A percentile compares a stretch with the other conserved stretches of the same genome.
Evolutionary conservation across 2,329 filamentous ascomycete species (phyloP).

Genomic region (Colletotrichum paranaense): DNA sequence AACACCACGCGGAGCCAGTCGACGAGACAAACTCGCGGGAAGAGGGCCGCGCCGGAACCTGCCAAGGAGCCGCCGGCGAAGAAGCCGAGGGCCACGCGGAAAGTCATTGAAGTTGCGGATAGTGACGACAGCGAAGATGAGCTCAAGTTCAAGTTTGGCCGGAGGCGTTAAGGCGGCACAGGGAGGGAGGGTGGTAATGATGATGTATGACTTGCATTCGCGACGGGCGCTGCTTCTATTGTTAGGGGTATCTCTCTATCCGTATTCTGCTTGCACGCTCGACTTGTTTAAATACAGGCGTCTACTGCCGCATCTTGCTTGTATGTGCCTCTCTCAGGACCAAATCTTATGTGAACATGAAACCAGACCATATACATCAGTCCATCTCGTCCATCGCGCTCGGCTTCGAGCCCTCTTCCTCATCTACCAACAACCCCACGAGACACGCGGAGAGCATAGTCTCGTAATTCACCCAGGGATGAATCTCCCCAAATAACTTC

Average conservation of each 20-base stretch:
- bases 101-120: conserved; percentile 48
- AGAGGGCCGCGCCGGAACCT: conserved; percentile 47
- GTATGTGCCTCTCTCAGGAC: background rate
- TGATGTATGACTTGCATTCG: conserved; percentile 19
- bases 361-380: conserved; percentile 41
- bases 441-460: conserved; percentile 74
- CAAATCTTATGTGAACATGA: background rate
- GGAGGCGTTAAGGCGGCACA: conserved; percentile 51
- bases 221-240: conserved; percentile 35
- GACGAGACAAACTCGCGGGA: conserved; percentile 42
- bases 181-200: background rate
- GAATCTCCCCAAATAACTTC: conserved; percentile 73
- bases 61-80: conserved; percentile 45
- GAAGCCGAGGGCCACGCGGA: conserved; percentile 47
- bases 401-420: conserved; percentile 57
- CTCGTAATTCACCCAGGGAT: conserved; percentile 80
- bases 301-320: background rate
- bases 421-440: conserved; percentile 72
- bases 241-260: conserved; percentile 47
- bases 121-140: conserved; percentile 67
- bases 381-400: conserved; percentile 72
- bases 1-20: conserved; percentile 43
- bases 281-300: background rate
- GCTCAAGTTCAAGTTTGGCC: conserved; percentile 66
- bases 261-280: conserved; percentile 10